phyloP scores from a whole-genome alignment of 1,284 basidiomycete species.

The Volvariella volvacea region DNA sequence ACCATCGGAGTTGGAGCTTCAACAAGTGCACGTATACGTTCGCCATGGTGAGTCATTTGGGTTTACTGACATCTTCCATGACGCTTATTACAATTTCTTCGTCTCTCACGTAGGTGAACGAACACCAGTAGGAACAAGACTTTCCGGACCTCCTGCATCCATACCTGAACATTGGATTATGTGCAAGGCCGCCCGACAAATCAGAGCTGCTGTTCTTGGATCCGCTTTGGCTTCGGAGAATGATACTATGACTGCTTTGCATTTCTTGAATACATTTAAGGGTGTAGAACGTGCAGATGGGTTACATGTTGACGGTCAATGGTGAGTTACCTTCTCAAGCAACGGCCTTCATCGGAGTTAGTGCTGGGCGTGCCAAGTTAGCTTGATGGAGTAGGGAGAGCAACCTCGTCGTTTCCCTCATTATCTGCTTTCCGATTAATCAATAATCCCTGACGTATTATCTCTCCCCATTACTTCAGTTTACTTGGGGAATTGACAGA shows the following conservation, averaged over 20 bases:
- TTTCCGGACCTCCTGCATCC: conserved; percentile 52
- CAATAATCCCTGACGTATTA: not conserved
- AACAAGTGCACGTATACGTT: conserved; percentile 71
- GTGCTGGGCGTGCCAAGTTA: too few species aligned
- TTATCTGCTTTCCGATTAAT: not conserved
- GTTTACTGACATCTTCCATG: conserved; percentile 1
- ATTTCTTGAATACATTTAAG: conserved; percentile 30
- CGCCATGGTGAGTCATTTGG: conserved; percentile 55
- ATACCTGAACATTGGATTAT: conserved; percentile 68
- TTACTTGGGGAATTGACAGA: conserved; percentile 78
- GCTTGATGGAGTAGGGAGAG: too few species aligned
- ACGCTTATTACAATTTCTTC: not conserved
- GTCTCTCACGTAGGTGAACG: conserved; percentile 44
- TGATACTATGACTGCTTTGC: conserved; percentile 16
- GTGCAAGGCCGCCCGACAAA: conserved; percentile 52
- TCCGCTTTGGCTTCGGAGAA: conserved; percentile 14
- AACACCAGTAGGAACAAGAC: conserved; percentile 61
- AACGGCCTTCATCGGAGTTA: too few species aligned
- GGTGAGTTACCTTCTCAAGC: conserved; percentile 41
- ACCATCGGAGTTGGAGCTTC: conserved; percentile 47
- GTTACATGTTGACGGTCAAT: conserved; percentile 46
- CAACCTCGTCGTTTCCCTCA: not conserved
- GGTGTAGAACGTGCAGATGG: conserved; percentile 56
- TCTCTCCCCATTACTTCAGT: conserved; percentile 25
- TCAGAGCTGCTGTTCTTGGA: conserved; percentile 43